phyloP scores from a whole-genome alignment of 2,329 filamentous ascomycete genomes.

The Sporothrix schenckii region DNA sequence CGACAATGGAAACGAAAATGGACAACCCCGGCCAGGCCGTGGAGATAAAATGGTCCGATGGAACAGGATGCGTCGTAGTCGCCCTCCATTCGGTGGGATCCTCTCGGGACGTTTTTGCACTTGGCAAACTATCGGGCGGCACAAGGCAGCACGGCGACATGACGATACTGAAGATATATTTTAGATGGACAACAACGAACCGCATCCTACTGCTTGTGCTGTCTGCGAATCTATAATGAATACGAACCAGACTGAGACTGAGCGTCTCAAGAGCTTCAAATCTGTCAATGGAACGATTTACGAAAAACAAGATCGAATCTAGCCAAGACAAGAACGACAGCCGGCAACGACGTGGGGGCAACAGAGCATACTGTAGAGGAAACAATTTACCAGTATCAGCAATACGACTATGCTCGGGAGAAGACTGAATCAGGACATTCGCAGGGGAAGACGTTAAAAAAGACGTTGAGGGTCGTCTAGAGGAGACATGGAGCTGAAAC shows the following conservation, averaged over 20 bases:
- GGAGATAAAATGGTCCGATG: background rate
- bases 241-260: too few species aligned
- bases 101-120: background rate
- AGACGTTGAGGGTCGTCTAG: too few species aligned
- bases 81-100: background rate
- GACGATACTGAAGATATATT: too few species aligned
- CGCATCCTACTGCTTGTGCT: background rate
- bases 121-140: too few species aligned
- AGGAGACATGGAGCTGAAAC: background rate
- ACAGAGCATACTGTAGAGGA: background rate
- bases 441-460: background rate
- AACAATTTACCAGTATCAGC: background rate
- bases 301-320: background rate
- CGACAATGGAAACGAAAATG: background rate
- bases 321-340: too few species aligned
- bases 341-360: background rate
- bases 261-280: too few species aligned
- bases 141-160: too few species aligned
- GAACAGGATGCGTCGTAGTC: background rate
- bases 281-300: too few species aligned
- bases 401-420: background rate
- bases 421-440: background rate
- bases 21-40: background rate
- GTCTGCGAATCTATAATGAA: too few species aligned
- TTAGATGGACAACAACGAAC: background rate